Evolutionary conservation across 1,284 basidiomycete genomes (phyloP).

Genomic region (Rhodofomes roseus): DNA sequence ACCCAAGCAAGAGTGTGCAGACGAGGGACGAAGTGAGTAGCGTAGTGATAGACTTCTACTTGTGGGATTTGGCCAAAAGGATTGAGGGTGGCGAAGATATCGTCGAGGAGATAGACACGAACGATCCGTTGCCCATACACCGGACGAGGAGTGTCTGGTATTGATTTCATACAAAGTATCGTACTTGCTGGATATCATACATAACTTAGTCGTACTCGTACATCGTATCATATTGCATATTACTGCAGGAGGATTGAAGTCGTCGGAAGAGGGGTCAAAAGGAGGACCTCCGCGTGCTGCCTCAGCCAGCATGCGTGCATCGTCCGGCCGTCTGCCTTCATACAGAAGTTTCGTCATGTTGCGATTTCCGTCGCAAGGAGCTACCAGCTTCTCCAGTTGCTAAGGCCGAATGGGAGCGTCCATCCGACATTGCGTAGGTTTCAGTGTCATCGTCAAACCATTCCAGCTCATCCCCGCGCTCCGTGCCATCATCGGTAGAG

Average conservation of each 20-base stretch:
- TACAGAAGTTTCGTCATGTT: too few species aligned
- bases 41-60: slow-evolving; percentile 80
- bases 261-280: background rate
- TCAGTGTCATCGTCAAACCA: background rate
- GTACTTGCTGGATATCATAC: background rate
- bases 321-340: too few species aligned
- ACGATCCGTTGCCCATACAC: slow-evolving; percentile 65
- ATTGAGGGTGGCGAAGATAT: slow-evolving; percentile 58
- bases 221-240: background rate
- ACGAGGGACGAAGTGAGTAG: slow-evolving; percentile 47
- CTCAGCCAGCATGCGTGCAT: too few species aligned
- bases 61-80: slow-evolving; percentile 82
- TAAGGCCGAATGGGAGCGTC: background rate
- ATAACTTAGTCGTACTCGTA: too few species aligned
- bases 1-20: slow-evolving; percentile 13
- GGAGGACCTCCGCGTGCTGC: too few species aligned
- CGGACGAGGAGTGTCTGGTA: slow-evolving; percentile 84
- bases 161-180: slow-evolving; percentile 27
- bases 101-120: slow-evolving; percentile 53
- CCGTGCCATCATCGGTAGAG: background rate
- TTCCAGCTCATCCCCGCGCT: background rate
- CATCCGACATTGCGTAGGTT: background rate
- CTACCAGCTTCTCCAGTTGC: too few species aligned
- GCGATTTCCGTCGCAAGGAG: too few species aligned
- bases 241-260: background rate